Conservation (phyloP, 768 basidiomycete genomes). For the Tulasnella sp. region DNA sequence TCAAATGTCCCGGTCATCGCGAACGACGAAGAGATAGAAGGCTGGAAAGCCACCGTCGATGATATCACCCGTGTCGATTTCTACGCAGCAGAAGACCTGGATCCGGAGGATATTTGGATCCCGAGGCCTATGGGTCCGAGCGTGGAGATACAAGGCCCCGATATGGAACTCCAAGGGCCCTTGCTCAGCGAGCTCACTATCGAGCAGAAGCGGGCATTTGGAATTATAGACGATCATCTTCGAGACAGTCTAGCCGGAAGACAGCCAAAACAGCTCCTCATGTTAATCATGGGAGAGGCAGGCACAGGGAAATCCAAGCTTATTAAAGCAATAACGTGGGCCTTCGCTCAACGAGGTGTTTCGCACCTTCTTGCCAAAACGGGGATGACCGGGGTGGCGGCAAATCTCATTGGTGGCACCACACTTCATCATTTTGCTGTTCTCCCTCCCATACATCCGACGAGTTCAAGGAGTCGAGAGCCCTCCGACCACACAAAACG, state of each 20-base stretch:
- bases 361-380: background rate
- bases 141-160: too few species aligned
- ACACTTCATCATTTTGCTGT: background rate
- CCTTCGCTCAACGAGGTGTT: background rate
- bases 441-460: background rate
- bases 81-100: too few species aligned
- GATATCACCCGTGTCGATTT: too few species aligned
- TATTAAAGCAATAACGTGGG: background rate
- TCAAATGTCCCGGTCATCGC: too few species aligned
- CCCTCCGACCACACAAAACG: background rate
- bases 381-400: background rate
- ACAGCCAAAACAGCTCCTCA: background rate
- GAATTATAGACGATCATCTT: background rate
- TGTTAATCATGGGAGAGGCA: background rate
- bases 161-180: too few species aligned
- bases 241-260: background rate
- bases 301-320: background rate
- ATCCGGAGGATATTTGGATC: too few species aligned
- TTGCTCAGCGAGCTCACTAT: background rate
- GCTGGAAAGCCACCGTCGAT: too few species aligned
- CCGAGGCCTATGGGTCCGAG: too few species aligned
- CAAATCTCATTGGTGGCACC: background rate
- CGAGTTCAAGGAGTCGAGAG: too few species aligned
- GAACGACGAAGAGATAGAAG: too few species aligned
- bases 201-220: background rate